Conservation (phyloP, 1,284 basidiomycete genomes). For the Papiliotrema laurentii region DNA sequence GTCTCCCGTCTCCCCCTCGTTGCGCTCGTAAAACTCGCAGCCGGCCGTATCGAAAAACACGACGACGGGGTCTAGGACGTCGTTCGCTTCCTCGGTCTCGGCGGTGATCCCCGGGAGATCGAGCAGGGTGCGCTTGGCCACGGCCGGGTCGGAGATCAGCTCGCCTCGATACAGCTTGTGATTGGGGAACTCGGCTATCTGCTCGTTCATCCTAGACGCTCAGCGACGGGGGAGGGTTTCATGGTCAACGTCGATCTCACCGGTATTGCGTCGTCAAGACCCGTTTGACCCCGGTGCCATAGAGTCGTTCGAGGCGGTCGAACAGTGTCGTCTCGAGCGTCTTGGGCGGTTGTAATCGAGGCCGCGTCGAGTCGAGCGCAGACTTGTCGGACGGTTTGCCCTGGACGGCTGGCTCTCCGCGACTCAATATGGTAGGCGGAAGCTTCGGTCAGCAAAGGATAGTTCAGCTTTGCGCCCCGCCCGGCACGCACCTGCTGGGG, state of each 20-base stretch:
- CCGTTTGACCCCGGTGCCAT: conserved; percentile 74
- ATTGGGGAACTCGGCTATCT: conserved; percentile 85
- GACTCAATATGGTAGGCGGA: conserved; percentile 85
- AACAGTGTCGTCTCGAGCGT: conserved; percentile 87
- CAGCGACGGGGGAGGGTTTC: no score
- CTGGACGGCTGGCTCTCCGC: no score
- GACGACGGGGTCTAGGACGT: conserved; percentile 68
- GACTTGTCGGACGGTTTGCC: no score
- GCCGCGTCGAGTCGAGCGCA: no score
- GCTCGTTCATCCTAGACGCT: conserved; percentile 70
- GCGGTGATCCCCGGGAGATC: conserved; percentile 59
- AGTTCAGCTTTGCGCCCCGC: no score
- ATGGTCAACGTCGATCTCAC: no score
- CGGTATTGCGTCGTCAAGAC: conserved; percentile 84
- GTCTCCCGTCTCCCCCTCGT: conserved; percentile 51
- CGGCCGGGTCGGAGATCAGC: conserved; percentile 66
- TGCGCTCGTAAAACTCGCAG: conserved; percentile 81
- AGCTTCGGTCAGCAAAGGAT: conserved; percentile 50
- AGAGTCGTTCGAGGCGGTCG: conserved; percentile 80
- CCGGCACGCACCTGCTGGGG: conserved; percentile 61
- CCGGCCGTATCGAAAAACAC: conserved; percentile 93
- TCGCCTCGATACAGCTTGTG: conserved; percentile 70
- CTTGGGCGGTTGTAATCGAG: conserved; percentile 54
- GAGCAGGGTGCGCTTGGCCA: conserved; percentile 64
- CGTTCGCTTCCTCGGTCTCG: conserved; percentile 58